Base-by-base conservation (phyloP, 495 filamentous ascomycete species). In the Niebla homalea region DNA sequence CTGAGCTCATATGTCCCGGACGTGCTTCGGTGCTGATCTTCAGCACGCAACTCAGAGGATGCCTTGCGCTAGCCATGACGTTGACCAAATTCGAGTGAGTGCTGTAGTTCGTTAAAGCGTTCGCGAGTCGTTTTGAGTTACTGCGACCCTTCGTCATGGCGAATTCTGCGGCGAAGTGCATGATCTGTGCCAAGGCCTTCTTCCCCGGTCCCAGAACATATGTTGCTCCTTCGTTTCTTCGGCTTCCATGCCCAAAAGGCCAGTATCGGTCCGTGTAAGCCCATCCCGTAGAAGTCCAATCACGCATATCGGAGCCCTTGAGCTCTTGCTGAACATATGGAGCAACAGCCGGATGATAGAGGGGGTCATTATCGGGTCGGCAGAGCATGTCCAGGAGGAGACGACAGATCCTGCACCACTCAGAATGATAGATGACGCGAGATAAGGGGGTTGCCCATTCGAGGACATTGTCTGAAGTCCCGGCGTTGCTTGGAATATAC, bases 381-480 rank as follows among this genome's bases (percentile, higher is more conserved):
- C 43, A 45, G 16, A 45, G 43, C 43, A 45, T 45, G 8, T 45
- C 32, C 20, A 45, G 43, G 14, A 45, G 32, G 19, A 45, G 8
- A 14, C 43, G 43, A 29, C 43, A 45, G n/a, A 29, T 26, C 32
- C 21, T 23, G 32, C 43, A 45, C 43, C 43, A 45, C 23, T 45
- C 43, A 26, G 43, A 23, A 45, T 45, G 43, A 45, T 45, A 45
- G n/a, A 45, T 45, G 43, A 45, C 5, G 7, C 43, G 43, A 26
- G 43, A 21, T 8, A 45, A 29, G 15, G 43, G 43, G 23, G 43
- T 45, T 7, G 43, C 43, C 43, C 43, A 45, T 26, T 45, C 43
- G 32, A 45, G 32, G 20, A 26, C 21, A 15, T 25, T 25, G 23
- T 45, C 18, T 29, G 43, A 45, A 21, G 23, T 29, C 23, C 18